A percentile compares a stretch with the other conserved stretches of the same genome.
These are phyloP conservation scores for Argentina anserina DNA, from an alignment of 306 rosid species.

Conservation along the genomic window DNA sequence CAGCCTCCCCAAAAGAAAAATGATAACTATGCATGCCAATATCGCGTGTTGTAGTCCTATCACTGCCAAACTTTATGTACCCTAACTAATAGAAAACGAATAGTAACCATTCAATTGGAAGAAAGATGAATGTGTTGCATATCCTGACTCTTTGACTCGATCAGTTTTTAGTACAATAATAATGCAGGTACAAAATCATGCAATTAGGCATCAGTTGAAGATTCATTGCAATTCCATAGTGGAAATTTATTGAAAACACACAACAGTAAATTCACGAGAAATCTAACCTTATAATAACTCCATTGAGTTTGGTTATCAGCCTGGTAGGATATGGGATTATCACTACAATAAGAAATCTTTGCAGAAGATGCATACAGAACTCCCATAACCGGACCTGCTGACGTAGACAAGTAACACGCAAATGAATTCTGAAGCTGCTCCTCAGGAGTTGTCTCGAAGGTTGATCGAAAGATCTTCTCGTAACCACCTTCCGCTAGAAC, in stretches of 20 bases:
- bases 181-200: neutral
- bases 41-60: neutral
- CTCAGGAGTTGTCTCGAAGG: slow-evolving; percentile 72
- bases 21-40: neutral
- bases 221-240: neutral
- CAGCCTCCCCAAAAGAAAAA: neutral
- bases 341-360: slow-evolving; percentile 87
- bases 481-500: slow-evolving; percentile 92
- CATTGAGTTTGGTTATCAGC: slow-evolving; percentile 55
- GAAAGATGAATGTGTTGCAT: neutral
- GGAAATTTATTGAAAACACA: neutral
- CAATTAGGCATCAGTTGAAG: neutral
- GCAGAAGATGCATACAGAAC: slow-evolving; percentile 62
- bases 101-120: neutral
- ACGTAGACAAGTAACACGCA: slow-evolving; percentile 91
- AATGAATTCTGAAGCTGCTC: slow-evolving; percentile 73
- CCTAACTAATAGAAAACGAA: neutral
- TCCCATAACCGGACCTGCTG: slow-evolving; percentile 81
- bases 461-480: slow-evolving; percentile 66
- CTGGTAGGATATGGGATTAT: slow-evolving; percentile 78
- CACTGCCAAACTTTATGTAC: neutral
- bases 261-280: neutral
- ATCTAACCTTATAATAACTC: slow-evolving; percentile 92
- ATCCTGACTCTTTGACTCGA: neutral
- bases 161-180: neutral